Percentiles rank a stretch among this genome's conserved stretches.
These are phyloP conservation scores for Cytospora paraplurivora DNA, from an alignment of 2,329 filamentous ascomycete genomes.

Conservation along the genomic window DNA sequence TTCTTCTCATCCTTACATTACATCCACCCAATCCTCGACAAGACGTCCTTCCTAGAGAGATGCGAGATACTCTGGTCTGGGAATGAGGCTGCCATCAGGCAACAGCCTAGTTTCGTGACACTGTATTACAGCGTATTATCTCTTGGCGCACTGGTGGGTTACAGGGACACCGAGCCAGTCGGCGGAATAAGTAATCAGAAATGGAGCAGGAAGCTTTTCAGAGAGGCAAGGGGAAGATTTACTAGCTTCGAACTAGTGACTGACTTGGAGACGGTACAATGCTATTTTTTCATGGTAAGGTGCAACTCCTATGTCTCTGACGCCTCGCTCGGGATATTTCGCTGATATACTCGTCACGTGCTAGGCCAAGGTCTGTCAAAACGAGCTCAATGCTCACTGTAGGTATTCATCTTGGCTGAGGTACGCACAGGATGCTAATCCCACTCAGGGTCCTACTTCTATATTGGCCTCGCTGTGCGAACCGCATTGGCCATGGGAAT, in stretches of 20 bases:
- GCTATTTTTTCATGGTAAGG: conserved; percentile 48
- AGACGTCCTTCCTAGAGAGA: conserved; percentile 45
- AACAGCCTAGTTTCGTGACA: conserved; percentile 45
- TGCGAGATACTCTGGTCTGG: conserved; percentile 47
- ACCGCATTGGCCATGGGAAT: conserved; percentile 51
- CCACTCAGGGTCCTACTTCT: conserved; percentile 46
- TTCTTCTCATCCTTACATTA: conserved; percentile 53
- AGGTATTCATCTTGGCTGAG: conserved; percentile 24
- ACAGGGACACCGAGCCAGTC: conserved; percentile 46
- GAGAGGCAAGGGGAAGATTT: conserved; percentile 43
- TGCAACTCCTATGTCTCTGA: background rate
- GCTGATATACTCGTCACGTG: background rate
- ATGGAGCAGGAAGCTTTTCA: conserved; percentile 50
- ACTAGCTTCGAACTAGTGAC: conserved; percentile 46
- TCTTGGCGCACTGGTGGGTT: conserved; percentile 47
- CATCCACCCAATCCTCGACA: conserved; percentile 38
- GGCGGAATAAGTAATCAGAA: conserved; percentile 47
- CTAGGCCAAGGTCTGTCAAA: conserved; percentile 51
- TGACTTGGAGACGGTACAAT: conserved; percentile 51
- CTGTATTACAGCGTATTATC: conserved; percentile 51
- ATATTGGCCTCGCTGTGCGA: conserved; percentile 49
- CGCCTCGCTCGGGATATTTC: background rate
- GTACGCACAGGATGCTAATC: background rate
- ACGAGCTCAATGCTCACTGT: conserved; percentile 51
- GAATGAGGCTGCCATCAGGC: conserved; percentile 31